phyloP scores from a whole-genome alignment of 106 monocot species.

The Alisma plantagoaquatica region DNA sequence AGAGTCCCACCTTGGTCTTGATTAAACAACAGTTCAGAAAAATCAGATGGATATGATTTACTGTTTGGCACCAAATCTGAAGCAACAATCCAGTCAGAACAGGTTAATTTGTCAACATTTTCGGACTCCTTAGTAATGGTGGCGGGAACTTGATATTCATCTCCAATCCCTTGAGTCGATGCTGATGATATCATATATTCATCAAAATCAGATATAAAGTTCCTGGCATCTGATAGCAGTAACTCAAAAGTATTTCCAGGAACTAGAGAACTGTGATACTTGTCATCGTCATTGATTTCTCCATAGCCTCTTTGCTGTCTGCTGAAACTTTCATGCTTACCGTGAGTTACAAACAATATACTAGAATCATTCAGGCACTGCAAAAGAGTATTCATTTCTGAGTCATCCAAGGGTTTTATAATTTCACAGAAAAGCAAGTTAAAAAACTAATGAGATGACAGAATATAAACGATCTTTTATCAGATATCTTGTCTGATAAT shows the following conservation, averaged over 20 bases:
- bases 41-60: constrained; percentile 9
- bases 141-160: neutral
- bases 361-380: too few species aligned
- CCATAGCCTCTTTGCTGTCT: constrained; percentile 8
- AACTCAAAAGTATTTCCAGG: constrained; percentile 22
- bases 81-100: constrained; percentile 33
- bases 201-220: constrained; percentile 44
- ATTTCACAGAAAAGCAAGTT: too few species aligned
- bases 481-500: too few species aligned
- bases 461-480: too few species aligned
- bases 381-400: too few species aligned
- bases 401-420: too few species aligned
- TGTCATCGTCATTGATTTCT: neutral
- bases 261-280: constrained; percentile 9
- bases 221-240: constrained; percentile 32
- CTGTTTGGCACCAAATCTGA: constrained; percentile 12
- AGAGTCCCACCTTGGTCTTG: constrained; percentile 25
- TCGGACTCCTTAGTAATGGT: neutral
- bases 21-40: constrained; percentile 24
- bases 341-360: too few species aligned
- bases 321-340: constrained; percentile 7
- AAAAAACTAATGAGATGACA: too few species aligned
- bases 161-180: neutral
- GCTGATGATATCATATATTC: constrained; percentile 27
- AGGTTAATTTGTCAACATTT: constrained; percentile 12